Conservation (phyloP, 202 grass and related monocot genomes). For the Musa balbisiana region DNA sequence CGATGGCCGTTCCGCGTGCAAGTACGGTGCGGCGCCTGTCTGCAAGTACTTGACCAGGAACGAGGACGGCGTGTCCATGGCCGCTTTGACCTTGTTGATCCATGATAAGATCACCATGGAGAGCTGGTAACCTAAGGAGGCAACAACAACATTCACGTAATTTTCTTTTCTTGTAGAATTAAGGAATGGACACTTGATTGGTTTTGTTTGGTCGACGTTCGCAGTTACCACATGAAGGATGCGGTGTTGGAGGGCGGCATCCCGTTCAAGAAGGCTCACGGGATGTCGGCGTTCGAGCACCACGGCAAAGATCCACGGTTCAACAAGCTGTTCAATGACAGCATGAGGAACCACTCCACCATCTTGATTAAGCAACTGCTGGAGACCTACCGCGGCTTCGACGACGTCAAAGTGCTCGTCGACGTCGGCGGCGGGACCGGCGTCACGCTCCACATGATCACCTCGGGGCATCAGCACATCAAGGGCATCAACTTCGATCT, state of each 20-base stretch:
- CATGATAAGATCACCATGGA: constrained; percentile 45
- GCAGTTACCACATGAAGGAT: constrained; percentile 50
- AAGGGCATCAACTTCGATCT: no score
- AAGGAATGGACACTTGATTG: no score
- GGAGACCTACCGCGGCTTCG: no score
- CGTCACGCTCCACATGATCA: constrained; percentile 48
- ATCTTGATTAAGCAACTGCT: no score
- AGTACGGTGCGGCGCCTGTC: constrained; percentile 41
- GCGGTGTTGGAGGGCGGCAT: constrained; percentile 22
- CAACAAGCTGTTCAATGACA: constrained; percentile 13
- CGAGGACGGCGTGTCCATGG: constrained; percentile 60
- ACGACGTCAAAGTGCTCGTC: no score
- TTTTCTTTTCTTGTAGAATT: no score
- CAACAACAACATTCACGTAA: no score
- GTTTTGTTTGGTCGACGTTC: no score
- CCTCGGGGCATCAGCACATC: constrained; percentile 21
- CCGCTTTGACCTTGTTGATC: constrained; percentile 45
- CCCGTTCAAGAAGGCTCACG: neutral
- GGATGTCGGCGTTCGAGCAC: constrained; percentile 66
- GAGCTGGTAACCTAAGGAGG: no score
- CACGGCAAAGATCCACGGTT: constrained; percentile 54
- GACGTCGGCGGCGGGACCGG: constrained; percentile 35
- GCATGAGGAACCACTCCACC: constrained; percentile 38
- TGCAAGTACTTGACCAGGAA: constrained; percentile 84
- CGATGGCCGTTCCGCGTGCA: constrained; percentile 29